These are phyloP conservation scores for Holtermanniella nyarrowii DNA, from an alignment of 768 basidiomycete species.

Conservation along the genomic window DNA sequence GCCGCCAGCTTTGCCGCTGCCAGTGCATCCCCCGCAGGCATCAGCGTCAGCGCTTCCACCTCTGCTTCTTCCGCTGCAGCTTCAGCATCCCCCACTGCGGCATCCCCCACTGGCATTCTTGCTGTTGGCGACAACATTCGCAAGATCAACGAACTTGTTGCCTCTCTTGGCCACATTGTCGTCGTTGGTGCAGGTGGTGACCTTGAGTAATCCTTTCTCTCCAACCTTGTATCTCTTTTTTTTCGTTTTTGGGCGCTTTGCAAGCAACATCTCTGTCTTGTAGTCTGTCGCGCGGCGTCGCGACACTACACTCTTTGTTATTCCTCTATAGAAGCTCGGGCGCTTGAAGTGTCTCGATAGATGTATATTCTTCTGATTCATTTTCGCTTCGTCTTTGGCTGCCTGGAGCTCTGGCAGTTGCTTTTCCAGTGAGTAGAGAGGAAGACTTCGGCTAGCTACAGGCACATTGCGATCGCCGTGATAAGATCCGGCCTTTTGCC, in stretches of 20 bases:
- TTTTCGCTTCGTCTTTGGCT: not conserved
- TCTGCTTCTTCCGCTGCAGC: constrained; percentile 9
- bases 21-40: constrained; percentile 1
- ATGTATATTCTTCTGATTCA: not conserved
- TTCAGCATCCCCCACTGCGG: not conserved
- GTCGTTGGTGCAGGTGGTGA: constrained; percentile 17
- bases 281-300: not conserved
- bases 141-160: constrained; percentile 25
- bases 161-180: constrained; percentile 24
- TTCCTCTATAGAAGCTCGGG: not conserved
- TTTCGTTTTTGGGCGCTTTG: not conserved
- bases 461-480: too few relatives aligned
- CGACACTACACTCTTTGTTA: not conserved
- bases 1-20: constrained; percentile 6
- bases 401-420: too few relatives aligned
- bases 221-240: not conserved
- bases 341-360: not conserved
- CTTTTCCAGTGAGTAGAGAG: too few relatives aligned
- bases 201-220: not conserved
- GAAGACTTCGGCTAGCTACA: too few relatives aligned
- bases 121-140: constrained; percentile 17
- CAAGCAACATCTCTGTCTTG: not conserved
- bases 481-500: too few relatives aligned
- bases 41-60: constrained; percentile 1
- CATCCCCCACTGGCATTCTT: constrained; percentile 1